phyloP scores from a whole-genome alignment of 495 filamentous ascomycete species.

The Apiosordaria backusii region DNA sequence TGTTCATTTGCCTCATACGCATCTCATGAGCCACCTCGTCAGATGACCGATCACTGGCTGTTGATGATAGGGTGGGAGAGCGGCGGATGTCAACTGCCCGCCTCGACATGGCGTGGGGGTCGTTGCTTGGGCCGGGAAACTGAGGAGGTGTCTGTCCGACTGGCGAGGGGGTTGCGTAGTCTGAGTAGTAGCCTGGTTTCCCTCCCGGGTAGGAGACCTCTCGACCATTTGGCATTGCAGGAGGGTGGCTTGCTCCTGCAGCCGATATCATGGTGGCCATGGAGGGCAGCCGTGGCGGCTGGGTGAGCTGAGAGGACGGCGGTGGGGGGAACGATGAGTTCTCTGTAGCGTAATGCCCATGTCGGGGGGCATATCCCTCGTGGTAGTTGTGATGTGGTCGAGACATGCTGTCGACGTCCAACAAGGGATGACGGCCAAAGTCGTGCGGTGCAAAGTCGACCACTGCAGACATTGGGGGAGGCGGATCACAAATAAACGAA shows the following conservation, averaged over 20 bases:
- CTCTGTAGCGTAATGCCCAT: conserved; percentile 40
- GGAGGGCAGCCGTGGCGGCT: conserved; percentile 29
- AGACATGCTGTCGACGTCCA: conserved; percentile 44
- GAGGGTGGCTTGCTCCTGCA: conserved; percentile 20
- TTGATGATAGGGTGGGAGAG: conserved; percentile 37
- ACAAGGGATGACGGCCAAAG: conserved; percentile 42
- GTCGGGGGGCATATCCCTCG: conserved; percentile 40
- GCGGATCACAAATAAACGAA: conserved; percentile 11
- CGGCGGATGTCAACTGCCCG: conserved; percentile 33
- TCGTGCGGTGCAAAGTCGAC: conserved; percentile 39
- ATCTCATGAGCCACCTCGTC: conserved; percentile 36
- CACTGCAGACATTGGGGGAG: conserved; percentile 38
- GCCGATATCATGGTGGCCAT: conserved; percentile 33
- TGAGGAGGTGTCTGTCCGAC: conserved; percentile 37
- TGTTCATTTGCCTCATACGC: conserved; percentile 27
- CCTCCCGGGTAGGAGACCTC: conserved; percentile 27
- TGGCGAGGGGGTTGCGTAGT: conserved; percentile 38
- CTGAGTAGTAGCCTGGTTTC: conserved; percentile 26
- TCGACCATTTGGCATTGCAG: conserved; percentile 26
- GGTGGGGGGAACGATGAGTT: conserved; percentile 21
- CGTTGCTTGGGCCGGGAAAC: conserved; percentile 33
- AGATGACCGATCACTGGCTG: conserved; percentile 34
- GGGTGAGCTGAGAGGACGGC: conserved; percentile 19
- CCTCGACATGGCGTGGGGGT: conserved; percentile 32
- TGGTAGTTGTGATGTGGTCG: conserved; percentile 42